Percentiles rank a stretch among this genome's conserved stretches.
These are phyloP conservation scores for Triglochin maritima DNA, from an alignment of 106 monocot species.

Conservation along the genomic window DNA sequence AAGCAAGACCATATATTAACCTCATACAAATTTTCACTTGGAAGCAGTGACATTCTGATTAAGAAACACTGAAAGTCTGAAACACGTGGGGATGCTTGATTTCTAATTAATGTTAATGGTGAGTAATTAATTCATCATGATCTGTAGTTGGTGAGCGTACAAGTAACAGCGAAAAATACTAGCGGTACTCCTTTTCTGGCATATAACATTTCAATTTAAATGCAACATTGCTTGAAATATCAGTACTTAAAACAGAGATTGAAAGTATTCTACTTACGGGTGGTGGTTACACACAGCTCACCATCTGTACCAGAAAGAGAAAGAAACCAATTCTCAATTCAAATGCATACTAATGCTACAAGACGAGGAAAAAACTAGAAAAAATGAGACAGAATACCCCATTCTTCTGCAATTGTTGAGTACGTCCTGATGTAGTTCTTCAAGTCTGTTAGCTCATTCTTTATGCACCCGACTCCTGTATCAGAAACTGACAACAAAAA, in stretches of 20 bases:
- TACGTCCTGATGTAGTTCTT: not conserved
- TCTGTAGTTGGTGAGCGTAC: no score
- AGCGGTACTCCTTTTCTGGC: no score
- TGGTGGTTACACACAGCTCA: constrained; percentile 46
- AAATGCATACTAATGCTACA: not conserved
- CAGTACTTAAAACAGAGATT: not conserved
- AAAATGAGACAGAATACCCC: constrained; percentile 34
- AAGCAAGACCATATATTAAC: no score
- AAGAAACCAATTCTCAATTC: not conserved
- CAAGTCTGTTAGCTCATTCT: constrained; percentile 38
- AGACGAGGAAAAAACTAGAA: not conserved
- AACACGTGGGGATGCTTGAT: no score
- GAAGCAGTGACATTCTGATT: no score
- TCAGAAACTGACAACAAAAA: constrained; percentile 42
- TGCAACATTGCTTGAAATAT: no score
- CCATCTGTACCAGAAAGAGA: constrained; percentile 36
- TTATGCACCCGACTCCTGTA: constrained; percentile 52
- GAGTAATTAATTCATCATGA: no score
- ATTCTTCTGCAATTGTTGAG: constrained; percentile 12
- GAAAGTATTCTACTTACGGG: constrained; percentile 22
- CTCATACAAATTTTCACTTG: no score
- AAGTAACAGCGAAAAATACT: no score
- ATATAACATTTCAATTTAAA: no score
- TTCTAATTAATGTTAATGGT: no score
- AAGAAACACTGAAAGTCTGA: no score